Conservation (phyloP, 225 moss, liverwort and hornwort species). For the Bryum argenteum region DNA sequence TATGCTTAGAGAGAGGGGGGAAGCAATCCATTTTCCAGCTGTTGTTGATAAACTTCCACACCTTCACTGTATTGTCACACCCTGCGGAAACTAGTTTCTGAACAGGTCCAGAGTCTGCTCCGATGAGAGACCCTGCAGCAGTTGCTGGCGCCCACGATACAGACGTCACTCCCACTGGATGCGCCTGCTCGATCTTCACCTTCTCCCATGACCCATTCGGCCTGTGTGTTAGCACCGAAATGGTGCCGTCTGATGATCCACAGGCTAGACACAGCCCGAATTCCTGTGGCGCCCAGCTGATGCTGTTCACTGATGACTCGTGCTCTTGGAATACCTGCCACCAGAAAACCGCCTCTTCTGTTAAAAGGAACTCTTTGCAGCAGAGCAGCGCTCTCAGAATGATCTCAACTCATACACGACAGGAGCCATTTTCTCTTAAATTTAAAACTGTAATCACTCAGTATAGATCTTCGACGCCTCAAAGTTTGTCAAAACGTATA, state of each 20-base stretch:
- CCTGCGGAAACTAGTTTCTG: slow-evolving; percentile 85
- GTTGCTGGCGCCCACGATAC: slow-evolving; percentile 86
- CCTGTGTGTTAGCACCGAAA: slow-evolving; percentile 75
- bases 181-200: slow-evolving; percentile 86
- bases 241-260: slow-evolving; percentile 89
- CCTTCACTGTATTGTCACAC: slow-evolving; percentile 92
- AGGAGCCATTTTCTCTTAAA: too few relatives aligned
- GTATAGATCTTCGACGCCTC: too few relatives aligned
- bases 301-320: slow-evolving; percentile 86
- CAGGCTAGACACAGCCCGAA: slow-evolving; percentile 83
- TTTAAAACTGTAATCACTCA: too few relatives aligned
- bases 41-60: slow-evolving; percentile 80
- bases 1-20: slow-evolving; percentile 86
- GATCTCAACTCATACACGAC: too few relatives aligned
- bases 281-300: slow-evolving; percentile 89
- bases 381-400: too few relatives aligned
- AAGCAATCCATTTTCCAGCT: slow-evolving; percentile 92
- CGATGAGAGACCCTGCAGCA: slow-evolving; percentile 81
- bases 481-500: too few relatives aligned
- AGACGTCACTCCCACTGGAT: slow-evolving; percentile 87
- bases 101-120: slow-evolving; percentile 60
- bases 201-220: slow-evolving; percentile 81
- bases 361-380: neutral
- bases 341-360: neutral
- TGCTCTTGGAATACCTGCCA: slow-evolving; percentile 77